A percentile compares a stretch with the other conserved stretches of the same genome.
Evolutionary conservation across 2,329 filamentous ascomycete genomes (phyloP).

Genomic region (Blumeria graminis): DNA sequence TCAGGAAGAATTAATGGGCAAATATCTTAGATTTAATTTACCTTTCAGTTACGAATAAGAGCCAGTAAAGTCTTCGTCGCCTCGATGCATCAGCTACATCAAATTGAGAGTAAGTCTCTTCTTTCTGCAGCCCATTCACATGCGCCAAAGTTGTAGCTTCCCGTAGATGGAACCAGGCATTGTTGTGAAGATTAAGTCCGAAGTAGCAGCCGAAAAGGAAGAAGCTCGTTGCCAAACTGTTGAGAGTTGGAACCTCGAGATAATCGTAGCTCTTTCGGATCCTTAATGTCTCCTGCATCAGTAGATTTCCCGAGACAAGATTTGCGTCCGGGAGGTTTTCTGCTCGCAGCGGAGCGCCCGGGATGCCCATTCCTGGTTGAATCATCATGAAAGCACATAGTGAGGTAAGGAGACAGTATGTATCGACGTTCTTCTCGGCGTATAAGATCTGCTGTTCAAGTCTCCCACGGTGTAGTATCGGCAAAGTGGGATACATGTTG

Average conservation of each 20-base stretch:
- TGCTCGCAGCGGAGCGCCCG: slow-evolving; percentile 30
- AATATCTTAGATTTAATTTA: slow-evolving; percentile 12
- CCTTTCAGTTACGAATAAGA: slow-evolving; percentile 49
- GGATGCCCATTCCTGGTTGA: slow-evolving; percentile 41
- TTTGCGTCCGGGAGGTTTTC: slow-evolving; percentile 30
- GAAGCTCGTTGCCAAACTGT: slow-evolving; percentile 47
- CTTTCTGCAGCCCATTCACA: slow-evolving; percentile 34
- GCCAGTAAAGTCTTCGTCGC: slow-evolving; percentile 45
- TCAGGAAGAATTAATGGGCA: not conserved
- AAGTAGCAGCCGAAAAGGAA: slow-evolving; percentile 54
- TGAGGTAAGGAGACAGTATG: slow-evolving; percentile 39
- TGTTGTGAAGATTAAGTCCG: slow-evolving; percentile 46
- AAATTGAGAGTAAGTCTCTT: slow-evolving; percentile 35
- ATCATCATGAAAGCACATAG: slow-evolving; percentile 44
- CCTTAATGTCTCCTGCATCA: slow-evolving; percentile 43
- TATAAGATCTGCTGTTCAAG: slow-evolving; percentile 33
- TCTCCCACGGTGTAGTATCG: slow-evolving; percentile 33
- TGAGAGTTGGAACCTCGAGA: slow-evolving; percentile 28
- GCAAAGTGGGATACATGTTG: slow-evolving; percentile 38
- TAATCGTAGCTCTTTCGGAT: slow-evolving; percentile 39
- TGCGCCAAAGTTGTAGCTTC: slow-evolving; percentile 50
- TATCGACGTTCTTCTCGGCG: slow-evolving; percentile 36
- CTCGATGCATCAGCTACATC: slow-evolving; percentile 35
- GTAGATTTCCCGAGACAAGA: slow-evolving; percentile 36
- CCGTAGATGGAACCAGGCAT: slow-evolving; percentile 57